Evolutionary conservation across 352 stramenopile species (phyloP).

Genomic region (Globisporangium polare): DNA sequence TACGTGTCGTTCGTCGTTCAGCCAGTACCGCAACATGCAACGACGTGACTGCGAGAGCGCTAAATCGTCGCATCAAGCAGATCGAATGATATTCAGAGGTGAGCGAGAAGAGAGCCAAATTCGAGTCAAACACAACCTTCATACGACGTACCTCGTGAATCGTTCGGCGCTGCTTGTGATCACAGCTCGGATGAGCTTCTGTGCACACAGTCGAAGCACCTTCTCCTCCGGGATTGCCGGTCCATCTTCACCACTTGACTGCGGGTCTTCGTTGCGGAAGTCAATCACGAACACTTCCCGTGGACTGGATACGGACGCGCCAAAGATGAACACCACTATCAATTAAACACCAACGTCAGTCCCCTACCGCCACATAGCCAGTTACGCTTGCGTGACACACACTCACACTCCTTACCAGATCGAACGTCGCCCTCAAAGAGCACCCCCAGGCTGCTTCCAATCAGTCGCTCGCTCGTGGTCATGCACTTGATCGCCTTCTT

Average conservation of each 20-base stretch:
- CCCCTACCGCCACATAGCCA: too few species aligned
- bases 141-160: conserved; percentile 9
- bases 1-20: conserved; percentile 19
- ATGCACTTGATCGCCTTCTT: conserved; percentile 56
- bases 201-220: conserved; percentile 38
- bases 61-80: conserved; percentile 13
- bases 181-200: conserved; percentile 60
- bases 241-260: not conserved
- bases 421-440: conserved; percentile 40
- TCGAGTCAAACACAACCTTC: not conserved
- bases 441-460: conserved; percentile 21
- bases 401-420: conserved; percentile 11
- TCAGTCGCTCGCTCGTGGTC: conserved; percentile 26
- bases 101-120: not conserved
- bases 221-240: conserved; percentile 24
- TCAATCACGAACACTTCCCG: conserved; percentile 51
- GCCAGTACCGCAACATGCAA: conserved; percentile 54
- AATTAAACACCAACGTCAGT: not conserved
- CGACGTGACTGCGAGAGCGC: conserved; percentile 37
- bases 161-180: conserved; percentile 26
- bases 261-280: conserved; percentile 20
- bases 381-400: not conserved
- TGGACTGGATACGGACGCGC: conserved; percentile 45
- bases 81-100: conserved; percentile 1
- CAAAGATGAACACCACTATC: conserved; percentile 60